Evolutionary conservation across 306 rosid genomes (phyloP), one percentile per base, ranked within the genome.

Genomic region (Ochetophila trinervis): DNA sequence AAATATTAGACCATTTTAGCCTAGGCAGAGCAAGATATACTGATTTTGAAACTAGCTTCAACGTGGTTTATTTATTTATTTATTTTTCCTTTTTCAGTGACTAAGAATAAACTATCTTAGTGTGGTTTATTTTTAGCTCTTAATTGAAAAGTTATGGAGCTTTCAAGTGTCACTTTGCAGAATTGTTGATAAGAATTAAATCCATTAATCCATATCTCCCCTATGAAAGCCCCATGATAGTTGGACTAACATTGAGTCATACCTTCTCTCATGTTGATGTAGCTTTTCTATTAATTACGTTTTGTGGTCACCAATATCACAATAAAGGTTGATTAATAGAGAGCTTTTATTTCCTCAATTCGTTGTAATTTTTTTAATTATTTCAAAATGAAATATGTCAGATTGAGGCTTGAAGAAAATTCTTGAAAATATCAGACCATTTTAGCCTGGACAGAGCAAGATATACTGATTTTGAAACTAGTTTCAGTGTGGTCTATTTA

Each of bases 31-130:
- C 48, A 36, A 68, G 61, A 23, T 35, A 24, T 22, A 55, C 14
- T 18, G 24, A 60, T 18, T 60, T 59, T 68, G 71, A 56, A 72
- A 53, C 64, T 79, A 32, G 23, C 62, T 71, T 71, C 36, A 24
- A 27, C 57, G 51, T 53, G 24, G 54, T 53, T 58, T 40, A 53
- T 68, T 30, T n/a, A n/a, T n/a, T n/a, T n/a, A n/a, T n/a, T n/a
- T n/a, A n/a, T n/a, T n/a, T n/a, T n/a, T n/a, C n/a, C n/a, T n/a
- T n/a, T n/a, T n/a, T n/a, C n/a, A n/a, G n/a, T n/a, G n/a, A n/a
- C n/a, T n/a, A n/a, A n/a, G n/a, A n/a, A n/a, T n/a, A n/a, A n/a
- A n/a, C n/a, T n/a, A n/a, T n/a, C n/a, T n/a, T n/a, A n/a, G n/a
- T n/a, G n/a, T 1, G 5, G 14, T 68, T 30, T n/a, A 8, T 30